A percentile compares a stretch with the other conserved stretches of the same genome.
These are phyloP conservation scores for Postia placenta DNA, from an alignment of 768 basidiomycete genomes.

Conservation along the genomic window DNA sequence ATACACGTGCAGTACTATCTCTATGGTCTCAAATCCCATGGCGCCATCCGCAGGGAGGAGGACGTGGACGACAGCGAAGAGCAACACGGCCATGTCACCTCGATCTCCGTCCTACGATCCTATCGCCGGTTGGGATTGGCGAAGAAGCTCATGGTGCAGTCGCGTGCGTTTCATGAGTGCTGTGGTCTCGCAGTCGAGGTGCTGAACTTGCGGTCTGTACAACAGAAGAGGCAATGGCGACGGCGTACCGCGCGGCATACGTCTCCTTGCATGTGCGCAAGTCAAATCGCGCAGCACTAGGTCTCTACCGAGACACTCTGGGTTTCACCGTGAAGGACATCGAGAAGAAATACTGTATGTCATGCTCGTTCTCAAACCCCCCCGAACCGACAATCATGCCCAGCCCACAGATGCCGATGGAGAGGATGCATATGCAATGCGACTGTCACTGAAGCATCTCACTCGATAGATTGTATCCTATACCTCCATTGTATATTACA, in stretches of 20 bases:
- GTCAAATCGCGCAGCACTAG: constrained; percentile 90
- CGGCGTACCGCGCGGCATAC: constrained; percentile 77
- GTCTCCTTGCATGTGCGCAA: constrained; percentile 91
- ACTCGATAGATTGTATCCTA: constrained; percentile 9
- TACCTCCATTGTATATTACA: constrained; percentile 10
- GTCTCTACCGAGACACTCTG: constrained; percentile 81
- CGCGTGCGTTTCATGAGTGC: constrained; percentile 73
- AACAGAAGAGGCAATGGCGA: constrained; percentile 86
- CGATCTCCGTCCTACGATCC: constrained; percentile 88
- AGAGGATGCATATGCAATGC: constrained; percentile 93
- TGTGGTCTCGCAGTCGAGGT: no score
- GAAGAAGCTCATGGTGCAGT: constrained; percentile 89
- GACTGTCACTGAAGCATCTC: constrained; percentile 46
- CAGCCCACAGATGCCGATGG: constrained; percentile 81
- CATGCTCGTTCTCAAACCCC: not conserved
- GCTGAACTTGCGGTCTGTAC: no score
- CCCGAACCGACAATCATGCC: constrained; percentile 10
- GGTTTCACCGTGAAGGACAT: constrained; percentile 84
- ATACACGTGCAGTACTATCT: not conserved
- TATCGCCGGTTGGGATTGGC: constrained; percentile 90
- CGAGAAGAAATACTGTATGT: constrained; percentile 89
- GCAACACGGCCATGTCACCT: constrained; percentile 89
- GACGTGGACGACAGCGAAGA: constrained; percentile 52
- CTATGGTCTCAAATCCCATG: not conserved
- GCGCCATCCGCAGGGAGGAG: constrained; percentile 48